Evolutionary conservation across 1,139 yeast species (phyloP), one percentile per base, ranked within the genome.

Genomic region (Zygoascus hellenicus): DNA sequence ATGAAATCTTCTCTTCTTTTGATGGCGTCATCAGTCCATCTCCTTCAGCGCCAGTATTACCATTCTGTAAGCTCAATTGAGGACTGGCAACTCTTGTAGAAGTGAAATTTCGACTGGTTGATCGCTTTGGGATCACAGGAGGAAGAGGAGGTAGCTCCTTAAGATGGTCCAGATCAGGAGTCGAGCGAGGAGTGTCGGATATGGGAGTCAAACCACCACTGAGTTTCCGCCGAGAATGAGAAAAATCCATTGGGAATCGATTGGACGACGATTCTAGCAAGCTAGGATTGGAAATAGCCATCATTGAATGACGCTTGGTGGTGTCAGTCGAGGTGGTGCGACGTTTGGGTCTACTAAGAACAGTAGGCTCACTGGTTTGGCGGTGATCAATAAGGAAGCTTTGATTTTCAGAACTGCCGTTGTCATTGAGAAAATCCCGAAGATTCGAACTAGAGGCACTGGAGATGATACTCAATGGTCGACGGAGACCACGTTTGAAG

Each of bases 391-490:
- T 9, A 19, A 13, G 14, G 11, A 7, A 16, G 15, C 28, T 11
- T 7, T 36, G 29, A 13, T 4, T 10, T 9, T 36, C 5, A 13
- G 33, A 31, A 31, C 9, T 31, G 33, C 14, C 5, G 10, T 13
- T 11, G 10, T 13, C 33, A 38, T 13, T 26, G 19, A 28, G n/a
- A 9, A 43, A 9, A 19, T 43, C 39, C 6, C 42, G 35, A 6
- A 43, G 40, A 31, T 43, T 43, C n/a, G 40, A 22, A 29, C 28
- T 17, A n/a, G 42, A 36, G 9, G 46, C 39, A 9, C 37, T 28
- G 2, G 46, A 28, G 16, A 43, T 43, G 19, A 43, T 43, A 31
- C 40, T 35, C 22, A 43, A 29, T 11, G 46, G 46, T 5, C 46
- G 29, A 11, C 46, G 29, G 11, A 43, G 39, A 7, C 41, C 37